Evolutionary conservation across 2,329 filamentous ascomycete species (phyloP), one percentile per base, ranked within the genome.

Genomic region (Pyrenophora tritici-repentis): DNA sequence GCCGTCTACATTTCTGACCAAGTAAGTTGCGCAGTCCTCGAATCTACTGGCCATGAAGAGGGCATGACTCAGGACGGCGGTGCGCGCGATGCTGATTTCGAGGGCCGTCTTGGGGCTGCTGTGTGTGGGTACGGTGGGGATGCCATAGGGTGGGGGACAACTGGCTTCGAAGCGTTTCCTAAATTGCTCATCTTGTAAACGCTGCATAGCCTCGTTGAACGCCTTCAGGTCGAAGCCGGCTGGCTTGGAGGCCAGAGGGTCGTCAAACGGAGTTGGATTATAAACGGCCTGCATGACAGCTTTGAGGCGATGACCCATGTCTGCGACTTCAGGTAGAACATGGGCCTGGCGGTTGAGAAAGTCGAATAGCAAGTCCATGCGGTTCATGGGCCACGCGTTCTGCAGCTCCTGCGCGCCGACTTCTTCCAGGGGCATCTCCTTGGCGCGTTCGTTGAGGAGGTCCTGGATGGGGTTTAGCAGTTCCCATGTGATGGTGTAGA

Each of bases 351-450:
- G 17, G 38, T 12, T 16, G 2, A 47, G 10, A 9, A 16, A 42
- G 5, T 9, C 22, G 6, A 43, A 43, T 8, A 56, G 29, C 4
- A 14, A 36, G 2, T 44, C 38, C 9, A 56, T 26, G 6, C 35
- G 38, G 6, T 38, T 24, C 2, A 53, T 7, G 6, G 50, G 50
- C 53, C 50, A 56, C 2, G 17, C 20, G 2, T 18, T 9, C 16
- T 44, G 53, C 16, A 56, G 22, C 37, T 32, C 36, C 3, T 24
- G 29, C 17, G 53, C 46, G 12, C 42, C 53, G 8, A 41, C 33
- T 8, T 48, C 31, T 31, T 53, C 50, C 10, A 56, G 32, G 2
- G 53, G 38, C 4, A 56, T 50, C 8, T 56, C 42, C 4, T 37
- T 16, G 9, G 41, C 14, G 13, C 44, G 50, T 10, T 44, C 39